phyloP scores from a whole-genome alignment of 1,284 basidiomycete genomes.

The Ceraceosorus guamensis region DNA sequence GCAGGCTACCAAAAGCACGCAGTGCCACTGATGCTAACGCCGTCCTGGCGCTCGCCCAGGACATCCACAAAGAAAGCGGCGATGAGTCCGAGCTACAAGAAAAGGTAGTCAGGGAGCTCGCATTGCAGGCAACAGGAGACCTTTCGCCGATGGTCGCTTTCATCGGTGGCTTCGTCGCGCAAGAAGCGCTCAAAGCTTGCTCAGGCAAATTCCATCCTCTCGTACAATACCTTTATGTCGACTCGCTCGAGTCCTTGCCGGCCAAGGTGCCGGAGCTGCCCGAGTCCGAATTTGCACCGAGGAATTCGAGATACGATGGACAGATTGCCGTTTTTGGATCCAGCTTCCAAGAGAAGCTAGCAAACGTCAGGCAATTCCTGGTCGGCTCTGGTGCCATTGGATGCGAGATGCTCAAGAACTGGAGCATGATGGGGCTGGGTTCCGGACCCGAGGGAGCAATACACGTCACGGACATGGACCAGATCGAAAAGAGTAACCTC shows the following conservation, averaged over 20 bases:
- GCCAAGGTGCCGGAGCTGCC: slow-evolving; percentile 53
- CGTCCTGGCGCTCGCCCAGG: slow-evolving; percentile 70
- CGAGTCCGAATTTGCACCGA: slow-evolving; percentile 78
- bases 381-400: slow-evolving; percentile 98
- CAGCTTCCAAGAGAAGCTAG: slow-evolving; percentile 85
- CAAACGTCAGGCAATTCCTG: slow-evolving; percentile 86
- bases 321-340: slow-evolving; percentile 95
- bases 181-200: slow-evolving; percentile 94
- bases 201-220: slow-evolving; percentile 98
- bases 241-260: slow-evolving; percentile 77
- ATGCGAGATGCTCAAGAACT: slow-evolving; percentile 99
- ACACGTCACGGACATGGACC: slow-evolving; percentile 94
- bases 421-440: slow-evolving; percentile 97
- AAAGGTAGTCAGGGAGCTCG: slow-evolving; percentile 68
- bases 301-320: slow-evolving; percentile 78
- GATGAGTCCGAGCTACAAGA: slow-evolving; percentile 71
- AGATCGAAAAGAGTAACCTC: slow-evolving; percentile 97
- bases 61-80: slow-evolving; percentile 56
- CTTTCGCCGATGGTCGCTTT: slow-evolving; percentile 86
- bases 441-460: slow-evolving; percentile 74
- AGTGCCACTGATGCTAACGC: slow-evolving; percentile 72
- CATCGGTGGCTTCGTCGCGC: slow-evolving; percentile 93
- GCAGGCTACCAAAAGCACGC: slow-evolving; percentile 72
- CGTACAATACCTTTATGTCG: slow-evolving; percentile 92
- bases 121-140: slow-evolving; percentile 90